Evolutionary conservation across 106 monocot genomes (phyloP), one percentile per base, ranked within the genome.

Genomic region (Alisma plantagoaquatica): DNA sequence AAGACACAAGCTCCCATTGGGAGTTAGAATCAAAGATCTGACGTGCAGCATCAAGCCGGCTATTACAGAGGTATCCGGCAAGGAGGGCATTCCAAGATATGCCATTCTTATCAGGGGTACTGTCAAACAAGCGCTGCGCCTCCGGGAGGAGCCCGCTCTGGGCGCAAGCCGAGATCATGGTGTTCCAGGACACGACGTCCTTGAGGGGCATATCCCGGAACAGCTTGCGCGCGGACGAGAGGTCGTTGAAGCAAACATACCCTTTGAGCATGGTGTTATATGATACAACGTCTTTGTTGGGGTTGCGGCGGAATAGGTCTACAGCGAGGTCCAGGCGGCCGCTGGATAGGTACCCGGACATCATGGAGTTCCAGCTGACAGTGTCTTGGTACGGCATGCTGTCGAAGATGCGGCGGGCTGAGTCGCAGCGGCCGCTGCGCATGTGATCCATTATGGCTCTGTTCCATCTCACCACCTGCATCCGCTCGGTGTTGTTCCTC

Each of bases 251-350:
- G 31, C 71, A 58, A 23, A 72, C 49, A 20, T 58, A 51, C 10
- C 80, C 80, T 10, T 43, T 50, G 27, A 81, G 51, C 62, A 79
- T 65, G 46, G 70, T 66, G 74, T 74, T 79, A 51, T 53, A 79
- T 56, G 79, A 79, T 53, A 79, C 69, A 15, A 33, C 31, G 51
- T 70, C 70, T 3, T 62, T 73, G 41, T 19, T 33, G 42, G 79
- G 74, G 70, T 70, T 79, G 47, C 55, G 12, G 62, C 21, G 44
- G 70, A 79, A 74, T 19, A 56, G 15, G 23, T 35, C 43, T 46
- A 55, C 55, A 30, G 73, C 78, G 33, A 67, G 57, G 18, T 56
- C 33, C 22, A 63, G 58, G 11, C 22, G 61, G 33, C 25, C 28
- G 49, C 72, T 71, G 62, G 70, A 49, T 23, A 76, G 54, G 61